Evolutionary conservation across 2,329 filamentous ascomycete species (phyloP), one percentile per base, ranked within the genome.

Genomic region (Claviceps sp.): DNA sequence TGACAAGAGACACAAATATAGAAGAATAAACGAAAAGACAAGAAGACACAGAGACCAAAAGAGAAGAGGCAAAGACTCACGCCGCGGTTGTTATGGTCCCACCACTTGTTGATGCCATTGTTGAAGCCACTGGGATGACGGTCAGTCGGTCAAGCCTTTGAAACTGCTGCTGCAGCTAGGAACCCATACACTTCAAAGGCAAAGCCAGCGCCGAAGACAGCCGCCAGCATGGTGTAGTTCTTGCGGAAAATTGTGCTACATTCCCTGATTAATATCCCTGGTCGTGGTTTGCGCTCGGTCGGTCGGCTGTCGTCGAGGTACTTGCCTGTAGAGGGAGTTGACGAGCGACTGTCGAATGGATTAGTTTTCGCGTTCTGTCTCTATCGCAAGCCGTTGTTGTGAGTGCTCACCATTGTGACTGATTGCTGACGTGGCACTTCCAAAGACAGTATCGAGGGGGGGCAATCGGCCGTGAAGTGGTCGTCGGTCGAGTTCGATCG

Each of bases 51-150:
- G 5, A 42, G 2, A 22, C 22, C 4, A 22, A 42, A 5, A 22
- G 17, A 41, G 3, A 24, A 41, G n/a, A 16, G 16, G 8, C 7
- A 44, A 16, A 24, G 43, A 84, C 87, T 66, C 88, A 96, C 91
- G 64, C 93, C 93, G 65, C 78, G 80, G 82, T 98, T 98, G 68
- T 90, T 72, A 68, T 72, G 78, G 70, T 98, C 89, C 93, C 93
- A 98, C 68, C 96, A 65, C 69, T 77, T 84, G 73, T 95, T 86
- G 71, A 91, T 86, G 64, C 73, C 72, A 54, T 80, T 80, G 73
- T 97, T 89, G 71, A 88, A 97, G 63, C 77, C 80, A 69, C 93
- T 97, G 64, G 64, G 47, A 30, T 44, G 52, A 48, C 58, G 56
- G 60, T 71, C 62, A 72, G 66, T 52, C 58, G 56, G 50, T 49